Percentiles rank a stretch among this genome's conserved stretches.
phyloP scores from a whole-genome alignment of 2,329 filamentous ascomycete species.

The Trichoderma citrinoviride region DNA sequence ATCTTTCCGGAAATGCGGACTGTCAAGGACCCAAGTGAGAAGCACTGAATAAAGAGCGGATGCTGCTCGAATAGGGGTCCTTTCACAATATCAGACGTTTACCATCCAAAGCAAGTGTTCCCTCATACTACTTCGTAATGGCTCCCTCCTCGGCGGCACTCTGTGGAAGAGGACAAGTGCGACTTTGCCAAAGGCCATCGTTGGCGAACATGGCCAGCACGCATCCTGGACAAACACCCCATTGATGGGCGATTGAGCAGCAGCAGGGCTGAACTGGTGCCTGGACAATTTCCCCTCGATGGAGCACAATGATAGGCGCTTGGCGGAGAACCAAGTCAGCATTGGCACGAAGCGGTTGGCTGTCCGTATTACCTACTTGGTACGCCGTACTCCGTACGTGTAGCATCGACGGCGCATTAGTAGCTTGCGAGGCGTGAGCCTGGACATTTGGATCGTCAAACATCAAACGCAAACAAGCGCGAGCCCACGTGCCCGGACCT shows the following conservation, averaged over 20 bases:
- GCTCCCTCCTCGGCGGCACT: no score
- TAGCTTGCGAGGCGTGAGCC: neutral
- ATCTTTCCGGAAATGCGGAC: neutral
- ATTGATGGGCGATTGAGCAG: neutral
- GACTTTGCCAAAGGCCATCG: no score
- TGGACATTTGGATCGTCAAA: neutral
- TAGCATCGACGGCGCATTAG: neutral
- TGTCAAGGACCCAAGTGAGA: neutral
- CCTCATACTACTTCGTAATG: neutral
- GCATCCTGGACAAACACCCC: neutral
- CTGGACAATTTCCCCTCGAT: neutral
- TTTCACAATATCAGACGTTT: neutral
- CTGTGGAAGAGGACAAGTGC: no score
- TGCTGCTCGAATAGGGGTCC: neutral
- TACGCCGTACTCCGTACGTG: neutral
- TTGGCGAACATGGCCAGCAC: neutral
- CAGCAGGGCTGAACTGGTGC: slow-evolving; percentile 1
- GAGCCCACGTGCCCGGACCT: neutral
- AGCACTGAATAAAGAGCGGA: neutral
- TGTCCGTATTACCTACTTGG: no score
- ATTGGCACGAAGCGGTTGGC: neutral
- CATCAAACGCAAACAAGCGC: neutral
- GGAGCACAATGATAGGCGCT: neutral
- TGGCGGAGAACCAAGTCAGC: neutral
- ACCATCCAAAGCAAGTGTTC: neutral